These are phyloP conservation scores for Rosa multiflora DNA, from an alignment of 306 rosid genomes.

Conservation along the genomic window DNA sequence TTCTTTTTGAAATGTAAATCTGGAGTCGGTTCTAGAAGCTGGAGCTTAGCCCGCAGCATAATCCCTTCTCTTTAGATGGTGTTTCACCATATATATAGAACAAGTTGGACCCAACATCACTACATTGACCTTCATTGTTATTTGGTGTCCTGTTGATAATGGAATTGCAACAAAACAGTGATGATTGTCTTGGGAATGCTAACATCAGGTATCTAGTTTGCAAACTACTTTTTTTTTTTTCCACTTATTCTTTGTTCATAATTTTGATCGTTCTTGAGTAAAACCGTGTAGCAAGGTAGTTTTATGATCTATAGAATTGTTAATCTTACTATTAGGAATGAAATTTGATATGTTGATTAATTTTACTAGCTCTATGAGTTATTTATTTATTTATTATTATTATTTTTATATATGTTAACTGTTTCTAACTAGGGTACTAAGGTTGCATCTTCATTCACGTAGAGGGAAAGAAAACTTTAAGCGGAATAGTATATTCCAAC, in stretches of 20 bases:
- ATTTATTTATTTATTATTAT: too few species aligned
- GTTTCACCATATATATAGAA: neutral
- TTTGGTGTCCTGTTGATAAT: constrained; percentile 5
- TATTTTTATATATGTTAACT: too few species aligned
- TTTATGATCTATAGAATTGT: too few species aligned
- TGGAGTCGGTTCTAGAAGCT: neutral
- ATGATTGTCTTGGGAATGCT: constrained; percentile 1
- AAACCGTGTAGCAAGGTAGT: constrained; percentile 9
- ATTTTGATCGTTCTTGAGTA: neutral
- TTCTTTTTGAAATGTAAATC: too few species aligned
- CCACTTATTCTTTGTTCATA: constrained; percentile 4
- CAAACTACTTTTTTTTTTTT: neutral
- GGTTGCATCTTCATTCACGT: too few species aligned
- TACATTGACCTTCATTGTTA: neutral
- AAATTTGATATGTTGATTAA: neutral
- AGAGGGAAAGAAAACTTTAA: too few species aligned
- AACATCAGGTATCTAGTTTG: neutral
- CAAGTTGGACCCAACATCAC: neutral
- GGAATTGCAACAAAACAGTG: neutral
- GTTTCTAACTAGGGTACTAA: too few species aligned
- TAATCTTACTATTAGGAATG: neutral
- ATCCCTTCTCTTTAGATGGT: neutral
- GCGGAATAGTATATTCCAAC: too few species aligned
- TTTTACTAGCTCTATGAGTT: neutral
- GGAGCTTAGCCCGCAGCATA: neutral